A percentile compares a stretch with the other conserved stretches of the same genome.
Conservation (phyloP, 495 filamentous ascomycete genomes). For the Talaromyces liani region DNA sequence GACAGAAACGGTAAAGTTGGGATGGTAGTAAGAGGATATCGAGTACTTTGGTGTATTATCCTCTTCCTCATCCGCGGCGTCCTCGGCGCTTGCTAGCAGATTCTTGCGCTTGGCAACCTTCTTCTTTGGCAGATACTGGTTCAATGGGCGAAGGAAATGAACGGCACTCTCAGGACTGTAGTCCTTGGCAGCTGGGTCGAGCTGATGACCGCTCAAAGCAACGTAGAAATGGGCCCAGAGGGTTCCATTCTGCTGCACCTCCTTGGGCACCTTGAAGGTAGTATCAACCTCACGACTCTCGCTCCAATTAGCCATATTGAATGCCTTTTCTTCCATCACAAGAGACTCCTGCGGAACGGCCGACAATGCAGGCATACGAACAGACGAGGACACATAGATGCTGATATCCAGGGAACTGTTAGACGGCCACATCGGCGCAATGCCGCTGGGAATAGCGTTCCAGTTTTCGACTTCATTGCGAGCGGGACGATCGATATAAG, state of each 20-base stretch:
- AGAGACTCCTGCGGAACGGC: slow-evolving; percentile 46
- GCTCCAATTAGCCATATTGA: slow-evolving; percentile 71
- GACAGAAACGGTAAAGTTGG: slow-evolving; percentile 84
- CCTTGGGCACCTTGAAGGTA: slow-evolving; percentile 66
- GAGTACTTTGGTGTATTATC: slow-evolving; percentile 49
- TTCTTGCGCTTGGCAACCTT: slow-evolving; percentile 87
- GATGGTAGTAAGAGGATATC: slow-evolving; percentile 84
- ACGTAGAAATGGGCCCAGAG: slow-evolving; percentile 92
- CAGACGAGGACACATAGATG: slow-evolving; percentile 73
- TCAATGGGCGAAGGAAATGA: slow-evolving; percentile 78
- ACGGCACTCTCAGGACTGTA: slow-evolving; percentile 71
- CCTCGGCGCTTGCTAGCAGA: slow-evolving; percentile 55
- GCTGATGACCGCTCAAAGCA: slow-evolving; percentile 58
- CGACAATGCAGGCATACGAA: slow-evolving; percentile 60
- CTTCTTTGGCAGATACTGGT: slow-evolving; percentile 85
- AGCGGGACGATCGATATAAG: slow-evolving; percentile 57
- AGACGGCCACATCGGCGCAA: slow-evolving; percentile 82
- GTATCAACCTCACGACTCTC: slow-evolving; percentile 74
- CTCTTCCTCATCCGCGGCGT: slow-evolving; percentile 43
- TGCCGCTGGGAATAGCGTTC: slow-evolving; percentile 62
- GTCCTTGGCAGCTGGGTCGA: slow-evolving; percentile 64
- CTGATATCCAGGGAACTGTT: slow-evolving; percentile 74
- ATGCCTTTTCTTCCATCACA: slow-evolving; percentile 72
- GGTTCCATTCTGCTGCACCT: slow-evolving; percentile 86
- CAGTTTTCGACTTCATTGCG: slow-evolving; percentile 56